These are phyloP conservation scores for Mortierella polycephala DNA, from an alignment of 371 early-diverging fungal genomes.

Conservation along the genomic window DNA sequence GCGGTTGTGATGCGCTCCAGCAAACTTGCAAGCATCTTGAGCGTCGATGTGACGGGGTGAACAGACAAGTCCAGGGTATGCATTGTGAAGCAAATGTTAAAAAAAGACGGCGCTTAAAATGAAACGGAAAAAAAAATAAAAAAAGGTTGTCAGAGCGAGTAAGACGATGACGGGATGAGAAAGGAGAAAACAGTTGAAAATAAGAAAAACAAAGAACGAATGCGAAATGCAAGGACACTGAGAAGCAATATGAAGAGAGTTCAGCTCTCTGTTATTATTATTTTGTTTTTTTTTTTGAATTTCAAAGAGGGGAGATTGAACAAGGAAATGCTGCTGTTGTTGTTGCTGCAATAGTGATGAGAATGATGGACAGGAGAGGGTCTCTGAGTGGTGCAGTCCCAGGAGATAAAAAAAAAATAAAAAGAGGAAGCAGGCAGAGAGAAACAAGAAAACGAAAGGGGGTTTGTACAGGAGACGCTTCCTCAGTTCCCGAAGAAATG, in stretches of 20 bases:
- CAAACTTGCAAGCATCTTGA: conserved; percentile 70
- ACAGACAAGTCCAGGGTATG: conserved; percentile 65
- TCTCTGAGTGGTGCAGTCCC: no score
- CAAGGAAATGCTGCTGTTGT: not conserved
- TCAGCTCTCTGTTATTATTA: no score
- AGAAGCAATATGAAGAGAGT: no score
- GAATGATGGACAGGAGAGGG: not conserved
- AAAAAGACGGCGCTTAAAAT: not conserved
- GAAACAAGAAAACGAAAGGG: not conserved
- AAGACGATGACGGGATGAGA: conserved; percentile 8
- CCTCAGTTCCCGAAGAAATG: not conserved
- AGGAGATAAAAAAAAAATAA: not conserved
- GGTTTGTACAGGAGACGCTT: not conserved
- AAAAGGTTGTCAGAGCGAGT: not conserved
- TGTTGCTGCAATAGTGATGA: conserved; percentile 4
- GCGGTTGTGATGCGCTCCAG: conserved; percentile 66
- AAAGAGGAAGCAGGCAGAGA: not conserved
- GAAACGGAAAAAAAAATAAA: conserved; percentile 3
- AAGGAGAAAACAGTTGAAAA: not conserved
- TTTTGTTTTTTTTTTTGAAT: no score
- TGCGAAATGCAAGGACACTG: no score
- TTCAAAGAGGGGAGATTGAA: not conserved
- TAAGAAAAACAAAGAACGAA: not conserved
- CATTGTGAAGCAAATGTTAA: conserved; percentile 20
- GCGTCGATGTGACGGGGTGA: conserved; percentile 72